Percentiles rank a stretch among this genome's conserved stretches.
Conservation (phyloP, 495 filamentous ascomycete species). For the Parathielavia hyrcaniae region DNA sequence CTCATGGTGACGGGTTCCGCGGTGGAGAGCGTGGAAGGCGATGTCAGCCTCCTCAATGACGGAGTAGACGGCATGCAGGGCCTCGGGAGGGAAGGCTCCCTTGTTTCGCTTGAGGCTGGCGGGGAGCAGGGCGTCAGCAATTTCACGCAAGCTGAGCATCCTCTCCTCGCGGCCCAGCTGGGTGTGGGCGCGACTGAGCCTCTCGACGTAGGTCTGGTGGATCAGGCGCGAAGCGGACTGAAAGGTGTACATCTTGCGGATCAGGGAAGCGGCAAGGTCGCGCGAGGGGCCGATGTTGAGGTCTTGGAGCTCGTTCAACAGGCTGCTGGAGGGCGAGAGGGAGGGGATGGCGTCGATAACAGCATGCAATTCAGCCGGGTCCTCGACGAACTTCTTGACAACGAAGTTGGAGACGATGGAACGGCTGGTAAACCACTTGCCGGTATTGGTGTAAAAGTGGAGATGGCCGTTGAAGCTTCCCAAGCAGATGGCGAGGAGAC, state of each 20-base stretch:
- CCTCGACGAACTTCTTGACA: slow-evolving; percentile 54
- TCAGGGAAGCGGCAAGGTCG: slow-evolving; percentile 42
- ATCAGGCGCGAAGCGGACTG: slow-evolving; percentile 43
- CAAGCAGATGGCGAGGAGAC: slow-evolving; percentile 61
- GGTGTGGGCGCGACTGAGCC: slow-evolving; percentile 47
- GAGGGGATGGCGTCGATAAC: slow-evolving; percentile 57
- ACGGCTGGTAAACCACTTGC: slow-evolving; percentile 61
- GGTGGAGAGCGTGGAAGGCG: slow-evolving; percentile 39
- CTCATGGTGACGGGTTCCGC: slow-evolving; percentile 29
- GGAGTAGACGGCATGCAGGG: slow-evolving; percentile 64
- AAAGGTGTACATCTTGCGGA: slow-evolving; percentile 51
- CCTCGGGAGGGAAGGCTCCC: slow-evolving; percentile 46
- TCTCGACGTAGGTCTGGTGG: slow-evolving; percentile 46
- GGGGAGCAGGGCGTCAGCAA: slow-evolving; percentile 49
- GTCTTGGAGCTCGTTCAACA: slow-evolving; percentile 44
- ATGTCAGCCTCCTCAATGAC: slow-evolving; percentile 52
- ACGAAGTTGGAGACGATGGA: slow-evolving; percentile 50
- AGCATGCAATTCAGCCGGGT: slow-evolving; percentile 49
- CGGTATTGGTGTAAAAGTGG: slow-evolving; percentile 68
- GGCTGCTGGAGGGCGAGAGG: slow-evolving; percentile 20
- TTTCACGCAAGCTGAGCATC: slow-evolving; percentile 56
- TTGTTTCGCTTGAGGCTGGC: slow-evolving; percentile 42
- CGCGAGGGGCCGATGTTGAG: slow-evolving; percentile 49
- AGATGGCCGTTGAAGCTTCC: slow-evolving; percentile 53
- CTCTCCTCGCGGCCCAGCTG: slow-evolving; percentile 44